Conservation (phyloP, 768 basidiomycete species). For the Lyophyllum atratum region DNA sequence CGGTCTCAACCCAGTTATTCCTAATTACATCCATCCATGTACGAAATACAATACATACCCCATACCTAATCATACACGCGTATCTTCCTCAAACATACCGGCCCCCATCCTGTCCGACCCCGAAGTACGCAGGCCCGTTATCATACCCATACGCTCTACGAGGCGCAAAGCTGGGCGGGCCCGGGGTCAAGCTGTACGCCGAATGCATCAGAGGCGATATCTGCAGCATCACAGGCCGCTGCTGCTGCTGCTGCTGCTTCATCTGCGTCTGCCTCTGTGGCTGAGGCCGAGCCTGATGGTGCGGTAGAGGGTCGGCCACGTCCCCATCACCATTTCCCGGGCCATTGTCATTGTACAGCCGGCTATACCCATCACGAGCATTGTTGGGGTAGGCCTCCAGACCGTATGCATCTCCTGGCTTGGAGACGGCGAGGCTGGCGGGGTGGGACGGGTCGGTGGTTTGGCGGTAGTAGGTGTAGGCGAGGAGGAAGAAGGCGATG, state of each 20-base stretch:
- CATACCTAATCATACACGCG: neutral
- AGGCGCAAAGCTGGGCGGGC: neutral
- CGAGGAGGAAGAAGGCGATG: slow-evolving; percentile 34
- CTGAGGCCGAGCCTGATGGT: too few species aligned
- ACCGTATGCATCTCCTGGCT: neutral
- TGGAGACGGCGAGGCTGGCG: slow-evolving; percentile 17
- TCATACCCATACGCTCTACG: neutral
- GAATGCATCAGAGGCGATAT: neutral
- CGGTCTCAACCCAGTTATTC: too few species aligned
- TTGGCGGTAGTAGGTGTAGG: slow-evolving; percentile 42
- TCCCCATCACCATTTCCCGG: neutral
- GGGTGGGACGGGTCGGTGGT: slow-evolving; percentile 37
- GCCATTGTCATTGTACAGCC: neutral
- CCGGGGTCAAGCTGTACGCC: neutral
- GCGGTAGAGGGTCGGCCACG: too few species aligned
- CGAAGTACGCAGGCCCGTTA: neutral
- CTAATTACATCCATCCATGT: too few species aligned
- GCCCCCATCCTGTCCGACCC: neutral
- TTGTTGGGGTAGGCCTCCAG: neutral
- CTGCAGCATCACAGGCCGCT: neutral
- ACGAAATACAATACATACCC: neutral
- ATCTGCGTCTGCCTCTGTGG: neutral
- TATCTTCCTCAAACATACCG: neutral
- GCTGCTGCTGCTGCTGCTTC: neutral
- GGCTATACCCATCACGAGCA: slow-evolving; percentile 19